Percentiles rank a stretch among this genome's conserved stretches.
Evolutionary conservation across 1,139 yeast species (phyloP).

Genomic region (Diutina sp.): DNA sequence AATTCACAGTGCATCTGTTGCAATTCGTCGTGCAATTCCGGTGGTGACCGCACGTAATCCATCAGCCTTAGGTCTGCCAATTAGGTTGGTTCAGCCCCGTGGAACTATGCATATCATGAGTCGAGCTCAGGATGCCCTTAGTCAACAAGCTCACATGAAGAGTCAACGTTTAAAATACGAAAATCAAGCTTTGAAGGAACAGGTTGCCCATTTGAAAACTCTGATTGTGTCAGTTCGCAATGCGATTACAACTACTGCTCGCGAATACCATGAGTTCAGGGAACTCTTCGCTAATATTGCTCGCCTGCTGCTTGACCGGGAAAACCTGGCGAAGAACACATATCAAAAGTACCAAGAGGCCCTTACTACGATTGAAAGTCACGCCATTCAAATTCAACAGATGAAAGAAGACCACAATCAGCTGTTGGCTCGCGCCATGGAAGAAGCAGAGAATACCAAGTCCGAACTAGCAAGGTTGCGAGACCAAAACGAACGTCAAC

Average conservation of each 20-base stretch:
- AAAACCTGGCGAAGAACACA: neutral
- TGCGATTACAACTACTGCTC: neutral
- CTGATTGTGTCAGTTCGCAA: neutral
- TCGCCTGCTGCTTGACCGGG: neutral
- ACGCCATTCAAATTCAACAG: neutral
- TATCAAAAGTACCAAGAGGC: neutral
- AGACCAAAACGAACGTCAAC: neutral
- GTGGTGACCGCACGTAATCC: neutral
- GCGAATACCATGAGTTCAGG: neutral
- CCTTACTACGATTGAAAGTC: neutral
- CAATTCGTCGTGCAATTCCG: neutral
- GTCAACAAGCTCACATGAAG: neutral
- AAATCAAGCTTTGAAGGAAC: neutral
- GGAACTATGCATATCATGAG: neutral
- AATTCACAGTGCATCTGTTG: neutral
- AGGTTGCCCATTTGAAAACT: neutral
- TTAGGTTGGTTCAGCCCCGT: neutral
- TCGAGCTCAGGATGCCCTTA: neutral
- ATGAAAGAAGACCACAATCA: neutral
- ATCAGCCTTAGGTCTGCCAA: neutral
- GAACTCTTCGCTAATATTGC: neutral
- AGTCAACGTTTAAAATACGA: neutral
- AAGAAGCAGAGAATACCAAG: neutral
- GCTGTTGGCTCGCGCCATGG: neutral
- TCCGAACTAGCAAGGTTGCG: neutral